Evolutionary conservation across 1,284 basidiomycete genomes (phyloP).

Genomic region (Ustilago bromivora): DNA sequence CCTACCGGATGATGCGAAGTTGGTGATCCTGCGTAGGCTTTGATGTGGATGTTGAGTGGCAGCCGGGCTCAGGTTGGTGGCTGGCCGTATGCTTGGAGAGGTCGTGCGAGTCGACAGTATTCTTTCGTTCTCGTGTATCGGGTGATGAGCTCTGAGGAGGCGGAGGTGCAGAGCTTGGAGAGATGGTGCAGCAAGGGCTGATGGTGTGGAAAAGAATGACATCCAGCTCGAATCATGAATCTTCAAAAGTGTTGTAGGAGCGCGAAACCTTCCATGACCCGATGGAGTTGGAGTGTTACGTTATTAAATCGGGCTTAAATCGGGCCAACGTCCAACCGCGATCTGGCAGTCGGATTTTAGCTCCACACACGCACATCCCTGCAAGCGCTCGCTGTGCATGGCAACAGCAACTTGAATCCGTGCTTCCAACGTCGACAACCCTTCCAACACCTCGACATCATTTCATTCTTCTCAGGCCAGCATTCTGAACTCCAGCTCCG

Average conservation of each 20-base stretch:
- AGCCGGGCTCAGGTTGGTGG: neutral
- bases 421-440: neutral
- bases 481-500: neutral
- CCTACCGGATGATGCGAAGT: neutral
- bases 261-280: conserved; percentile 9
- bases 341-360: conserved; percentile 14
- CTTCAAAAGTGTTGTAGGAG: conserved; percentile 13
- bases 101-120: neutral
- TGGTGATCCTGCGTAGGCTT: neutral
- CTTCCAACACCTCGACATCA: neutral
- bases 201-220: conserved; percentile 17
- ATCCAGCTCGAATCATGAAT: conserved; percentile 6
- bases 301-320: conserved; percentile 11
- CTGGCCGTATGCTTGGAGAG: neutral
- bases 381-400: conserved; percentile 3
- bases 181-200: neutral
- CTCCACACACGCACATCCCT: conserved; percentile 9
- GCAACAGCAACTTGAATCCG: conserved; percentile 16
- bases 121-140: neutral
- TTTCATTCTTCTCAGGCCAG: neutral
- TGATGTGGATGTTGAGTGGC: neutral
- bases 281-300: conserved; percentile 14
- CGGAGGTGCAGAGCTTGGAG: neutral
- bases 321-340: conserved; percentile 14
- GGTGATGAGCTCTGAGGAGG: neutral